phyloP scores from a whole-genome alignment of 805 yeast species.

The Metschnikowia peoriensis region DNA sequence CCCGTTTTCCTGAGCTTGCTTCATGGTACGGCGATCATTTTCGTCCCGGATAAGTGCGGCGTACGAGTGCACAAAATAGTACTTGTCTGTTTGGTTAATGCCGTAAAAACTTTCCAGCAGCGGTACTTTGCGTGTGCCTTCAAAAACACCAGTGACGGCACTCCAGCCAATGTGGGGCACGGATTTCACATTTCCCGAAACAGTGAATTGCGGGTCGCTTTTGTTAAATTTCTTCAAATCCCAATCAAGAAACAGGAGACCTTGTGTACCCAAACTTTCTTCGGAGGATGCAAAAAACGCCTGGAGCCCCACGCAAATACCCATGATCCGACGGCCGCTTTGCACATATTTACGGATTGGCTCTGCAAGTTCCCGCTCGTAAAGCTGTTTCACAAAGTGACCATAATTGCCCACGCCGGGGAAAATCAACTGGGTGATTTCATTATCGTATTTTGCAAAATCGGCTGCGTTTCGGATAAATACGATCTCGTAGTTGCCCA shows the following conservation, averaged over 20 bases:
- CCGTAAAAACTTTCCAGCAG: conserved; percentile 49
- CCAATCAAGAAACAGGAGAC: conserved; percentile 47
- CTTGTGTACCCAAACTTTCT: conserved; percentile 60
- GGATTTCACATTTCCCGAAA: conserved; percentile 51
- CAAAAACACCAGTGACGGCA: conserved; percentile 33
- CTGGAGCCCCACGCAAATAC: conserved; percentile 96
- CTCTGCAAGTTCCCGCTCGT: conserved; percentile 55
- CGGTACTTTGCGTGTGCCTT: conserved; percentile 23
- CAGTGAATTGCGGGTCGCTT: conserved; percentile 32
- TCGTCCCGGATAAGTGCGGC: conserved; percentile 63
- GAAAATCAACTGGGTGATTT: conserved; percentile 61
- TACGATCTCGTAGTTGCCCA: conserved; percentile 65
- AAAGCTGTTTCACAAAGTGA: conserved; percentile 77
- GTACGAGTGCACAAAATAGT: conserved; percentile 93
- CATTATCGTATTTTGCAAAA: conserved; percentile 37
- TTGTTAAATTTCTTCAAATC: conserved; percentile 54
- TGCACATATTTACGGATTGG: conserved; percentile 67
- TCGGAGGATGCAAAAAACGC: conserved; percentile 72
- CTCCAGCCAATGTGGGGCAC: conserved; percentile 99
- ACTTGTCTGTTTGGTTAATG: conserved; percentile 64
- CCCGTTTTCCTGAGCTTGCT: conserved; percentile 31
- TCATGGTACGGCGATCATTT: conserved; percentile 22
- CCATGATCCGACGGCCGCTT: conserved; percentile 88
- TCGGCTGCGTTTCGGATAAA: conserved; percentile 61
- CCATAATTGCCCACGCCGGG: conserved; percentile 99